Conservation (phyloP, 2,329 filamentous ascomycete genomes). For the Albifimbria verrucaria region DNA sequence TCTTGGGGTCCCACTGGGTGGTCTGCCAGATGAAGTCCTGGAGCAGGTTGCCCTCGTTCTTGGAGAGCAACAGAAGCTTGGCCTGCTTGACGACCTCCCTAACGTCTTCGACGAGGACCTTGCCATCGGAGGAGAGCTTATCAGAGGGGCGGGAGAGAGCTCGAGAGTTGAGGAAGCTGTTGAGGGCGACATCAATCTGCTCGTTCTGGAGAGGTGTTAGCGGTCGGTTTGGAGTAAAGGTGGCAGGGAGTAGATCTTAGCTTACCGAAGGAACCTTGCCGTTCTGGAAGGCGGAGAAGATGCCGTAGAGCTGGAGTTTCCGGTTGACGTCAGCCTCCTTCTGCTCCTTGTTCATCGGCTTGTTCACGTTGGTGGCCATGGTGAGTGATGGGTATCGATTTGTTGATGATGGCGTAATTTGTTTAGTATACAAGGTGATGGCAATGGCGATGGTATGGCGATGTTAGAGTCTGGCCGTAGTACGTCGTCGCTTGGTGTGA, state of each 20-base stretch:
- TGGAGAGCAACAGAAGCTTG: conserved; percentile 81
- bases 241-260: conserved; percentile 11
- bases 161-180: conserved; percentile 75
- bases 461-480: not conserved
- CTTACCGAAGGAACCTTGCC: conserved; percentile 88
- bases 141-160: conserved; percentile 66
- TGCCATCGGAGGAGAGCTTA: conserved; percentile 80
- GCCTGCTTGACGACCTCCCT: conserved; percentile 78
- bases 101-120: conserved; percentile 72
- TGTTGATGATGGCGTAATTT: conserved; percentile 5
- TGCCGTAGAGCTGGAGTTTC: conserved; percentile 94
- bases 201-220: conserved; percentile 61
- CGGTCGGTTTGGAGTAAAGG: not conserved
- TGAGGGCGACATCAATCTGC: conserved; percentile 92
- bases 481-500: not conserved
- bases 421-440: not conserved
- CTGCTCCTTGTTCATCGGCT: conserved; percentile 66
- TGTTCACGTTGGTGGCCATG: conserved; percentile 59
- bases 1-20: conserved; percentile 65
- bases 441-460: not conserved
- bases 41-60: conserved; percentile 91
- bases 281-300: conserved; percentile 76
- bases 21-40: conserved; percentile 98
- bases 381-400: conserved; percentile 14
- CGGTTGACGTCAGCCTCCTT: conserved; percentile 87